These are phyloP conservation scores for Acarospora socialis DNA, from an alignment of 2,329 filamentous ascomycete genomes.

Conservation along the genomic window DNA sequence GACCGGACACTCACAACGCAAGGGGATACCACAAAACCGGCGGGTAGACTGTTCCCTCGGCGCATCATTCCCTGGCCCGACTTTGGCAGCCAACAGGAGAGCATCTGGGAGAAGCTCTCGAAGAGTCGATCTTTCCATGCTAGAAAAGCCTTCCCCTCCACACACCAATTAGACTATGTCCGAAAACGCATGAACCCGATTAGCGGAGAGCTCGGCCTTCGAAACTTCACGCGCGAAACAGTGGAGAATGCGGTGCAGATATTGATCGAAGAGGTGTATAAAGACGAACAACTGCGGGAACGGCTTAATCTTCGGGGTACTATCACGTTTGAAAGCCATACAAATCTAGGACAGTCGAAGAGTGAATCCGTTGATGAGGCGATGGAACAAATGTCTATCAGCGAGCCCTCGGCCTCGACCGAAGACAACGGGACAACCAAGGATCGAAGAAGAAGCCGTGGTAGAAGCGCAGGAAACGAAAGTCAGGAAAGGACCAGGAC, in stretches of 20 bases:
- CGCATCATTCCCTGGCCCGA: neutral
- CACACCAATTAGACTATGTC: slow-evolving; percentile 9
- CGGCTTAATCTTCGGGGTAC: slow-evolving; percentile 13
- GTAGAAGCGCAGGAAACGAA: slow-evolving; percentile 13
- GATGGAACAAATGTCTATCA: slow-evolving; percentile 12
- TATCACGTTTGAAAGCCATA: slow-evolving; percentile 13
- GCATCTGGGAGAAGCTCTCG: no score
- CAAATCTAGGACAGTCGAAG: slow-evolving; percentile 8
- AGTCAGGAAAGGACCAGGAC: no score
- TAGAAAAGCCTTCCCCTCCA: neutral
- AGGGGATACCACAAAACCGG: neutral
- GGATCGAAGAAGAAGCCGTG: slow-evolving; percentile 9
- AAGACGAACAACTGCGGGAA: slow-evolving; percentile 12
- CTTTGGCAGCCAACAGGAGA: no score
- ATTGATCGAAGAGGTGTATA: slow-evolving; percentile 12
- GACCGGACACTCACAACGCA: no score
- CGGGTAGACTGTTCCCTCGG: neutral
- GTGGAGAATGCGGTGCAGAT: slow-evolving; percentile 17
- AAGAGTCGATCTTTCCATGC: no score
- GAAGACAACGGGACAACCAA: slow-evolving; percentile 5
- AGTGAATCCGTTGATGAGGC: no score
- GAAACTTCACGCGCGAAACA: slow-evolving; percentile 16
- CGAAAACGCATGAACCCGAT: slow-evolving; percentile 13
- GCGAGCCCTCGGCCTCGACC: no score
- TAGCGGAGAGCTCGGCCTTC: slow-evolving; percentile 15